Conservation (phyloP, 2,329 filamentous ascomycete genomes). For the Fusarium buharicum region DNA sequence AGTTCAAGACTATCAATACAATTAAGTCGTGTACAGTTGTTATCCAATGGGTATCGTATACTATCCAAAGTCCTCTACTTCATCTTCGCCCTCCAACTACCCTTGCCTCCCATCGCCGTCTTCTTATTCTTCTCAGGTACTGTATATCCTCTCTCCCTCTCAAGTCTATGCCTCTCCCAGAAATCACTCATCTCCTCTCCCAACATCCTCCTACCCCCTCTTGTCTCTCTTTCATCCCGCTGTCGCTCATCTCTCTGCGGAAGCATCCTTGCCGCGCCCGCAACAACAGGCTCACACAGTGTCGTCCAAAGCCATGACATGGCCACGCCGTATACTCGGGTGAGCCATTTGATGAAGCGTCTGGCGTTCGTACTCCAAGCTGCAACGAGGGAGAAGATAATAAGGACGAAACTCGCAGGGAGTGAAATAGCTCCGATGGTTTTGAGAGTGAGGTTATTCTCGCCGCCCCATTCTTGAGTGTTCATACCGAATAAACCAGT, state of each 20-base stretch:
- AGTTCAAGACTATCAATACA: too few species aligned
- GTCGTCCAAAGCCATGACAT: conserved; percentile 39
- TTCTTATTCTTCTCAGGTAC: conserved; percentile 54
- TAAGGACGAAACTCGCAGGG: conserved; percentile 60
- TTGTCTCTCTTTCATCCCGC: conserved; percentile 36
- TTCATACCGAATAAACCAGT: conserved; percentile 74
- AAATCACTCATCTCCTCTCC: conserved; percentile 54
- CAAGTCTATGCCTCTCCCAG: conserved; percentile 54
- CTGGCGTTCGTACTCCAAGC: conserved; percentile 65
- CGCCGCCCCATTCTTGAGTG: conserved; percentile 67
- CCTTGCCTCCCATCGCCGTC: conserved; percentile 7
- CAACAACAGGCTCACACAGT: conserved; percentile 39
- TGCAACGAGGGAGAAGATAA: conserved; percentile 61
- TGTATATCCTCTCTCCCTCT: conserved; percentile 53
- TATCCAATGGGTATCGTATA: background rate
- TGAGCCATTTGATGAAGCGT: conserved; percentile 44
- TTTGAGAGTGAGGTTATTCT: conserved; percentile 55
- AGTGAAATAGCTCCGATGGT: conserved; percentile 61
- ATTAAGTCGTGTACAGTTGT: background rate
- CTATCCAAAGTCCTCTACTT: conserved; percentile 3
- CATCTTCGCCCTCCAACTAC: conserved; percentile 22
- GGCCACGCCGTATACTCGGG: conserved; percentile 14
- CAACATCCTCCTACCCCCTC: conserved; percentile 26
- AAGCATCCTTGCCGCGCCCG: conserved; percentile 22
- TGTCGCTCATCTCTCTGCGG: conserved; percentile 29